These are phyloP conservation scores for Diaporthe sp. DNA, from an alignment of 2,329 filamentous ascomycete genomes.

Conservation along the genomic window DNA sequence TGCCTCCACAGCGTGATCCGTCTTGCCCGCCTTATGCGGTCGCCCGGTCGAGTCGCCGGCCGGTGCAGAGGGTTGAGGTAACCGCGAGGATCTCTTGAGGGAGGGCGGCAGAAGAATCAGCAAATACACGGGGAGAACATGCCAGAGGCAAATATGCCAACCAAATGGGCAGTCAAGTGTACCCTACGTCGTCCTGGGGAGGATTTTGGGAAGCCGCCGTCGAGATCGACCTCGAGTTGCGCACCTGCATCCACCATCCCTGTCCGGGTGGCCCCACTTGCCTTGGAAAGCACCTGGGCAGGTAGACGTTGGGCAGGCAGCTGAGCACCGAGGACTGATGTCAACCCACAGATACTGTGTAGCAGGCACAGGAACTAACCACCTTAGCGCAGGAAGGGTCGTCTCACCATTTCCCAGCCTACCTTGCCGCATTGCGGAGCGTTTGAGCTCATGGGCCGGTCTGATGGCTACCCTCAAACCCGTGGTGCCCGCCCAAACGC, in stretches of 20 bases:
- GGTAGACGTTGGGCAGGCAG: neutral
- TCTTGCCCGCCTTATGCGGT: neutral
- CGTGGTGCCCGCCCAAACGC: neutral
- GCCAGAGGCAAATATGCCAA: neutral
- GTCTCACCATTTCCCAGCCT: slow-evolving; percentile 5
- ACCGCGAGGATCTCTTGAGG: slow-evolving; percentile 9
- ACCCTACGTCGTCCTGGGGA: neutral
- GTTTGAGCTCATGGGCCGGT: neutral
- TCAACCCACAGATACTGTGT: neutral
- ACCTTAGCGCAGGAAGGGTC: neutral
- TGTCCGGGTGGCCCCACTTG: slow-evolving; percentile 16
- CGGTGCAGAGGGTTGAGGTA: neutral
- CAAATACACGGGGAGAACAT: neutral
- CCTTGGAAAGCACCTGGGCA: neutral
- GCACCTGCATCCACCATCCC: slow-evolving; percentile 18
- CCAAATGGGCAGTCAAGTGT: neutral
- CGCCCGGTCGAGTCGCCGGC: slow-evolving; percentile 1
- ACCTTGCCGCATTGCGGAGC: neutral
- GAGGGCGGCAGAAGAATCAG: neutral
- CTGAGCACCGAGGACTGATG: neutral
- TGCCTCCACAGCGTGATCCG: slow-evolving; percentile 4
- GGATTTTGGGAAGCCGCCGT: slow-evolving; percentile 1
- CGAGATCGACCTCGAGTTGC: slow-evolving; percentile 19
- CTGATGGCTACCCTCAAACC: neutral
- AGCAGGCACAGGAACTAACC: neutral